These are phyloP conservation scores for Stachybotrys echinatus DNA, from an alignment of 2,329 filamentous ascomycete species.

Conservation along the genomic window DNA sequence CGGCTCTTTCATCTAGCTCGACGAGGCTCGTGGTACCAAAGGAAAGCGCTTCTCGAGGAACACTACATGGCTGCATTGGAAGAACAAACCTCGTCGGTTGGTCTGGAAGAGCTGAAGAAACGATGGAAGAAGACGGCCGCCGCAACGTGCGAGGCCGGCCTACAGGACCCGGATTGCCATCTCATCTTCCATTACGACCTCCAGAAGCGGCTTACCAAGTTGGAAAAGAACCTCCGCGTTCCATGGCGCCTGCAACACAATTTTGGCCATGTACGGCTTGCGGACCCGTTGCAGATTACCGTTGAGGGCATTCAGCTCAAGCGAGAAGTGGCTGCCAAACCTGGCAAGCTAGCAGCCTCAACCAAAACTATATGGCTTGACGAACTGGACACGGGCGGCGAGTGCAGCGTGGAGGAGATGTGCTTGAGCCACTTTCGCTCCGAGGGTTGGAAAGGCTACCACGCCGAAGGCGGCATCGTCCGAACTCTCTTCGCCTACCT, in stretches of 20 bases:
- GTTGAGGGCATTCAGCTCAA: constrained; percentile 76
- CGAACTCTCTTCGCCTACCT: constrained; percentile 88
- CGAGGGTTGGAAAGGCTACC: constrained; percentile 89
- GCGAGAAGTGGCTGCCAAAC: constrained; percentile 42
- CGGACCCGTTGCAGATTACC: constrained; percentile 67
- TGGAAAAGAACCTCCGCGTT: constrained; percentile 79
- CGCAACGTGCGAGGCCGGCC: constrained; percentile 75
- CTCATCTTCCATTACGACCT: constrained; percentile 91
- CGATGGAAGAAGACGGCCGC: constrained; percentile 76
- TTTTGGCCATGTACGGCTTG: constrained; percentile 78
- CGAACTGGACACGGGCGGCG: constrained; percentile 58
- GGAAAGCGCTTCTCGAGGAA: constrained; percentile 89
- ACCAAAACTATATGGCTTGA: constrained; percentile 88
- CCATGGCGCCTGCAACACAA: constrained; percentile 86
- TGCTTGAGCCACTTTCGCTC: constrained; percentile 80
- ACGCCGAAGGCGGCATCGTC: constrained; percentile 85
- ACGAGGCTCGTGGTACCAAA: constrained; percentile 90
- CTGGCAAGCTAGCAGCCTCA: constrained; percentile 36
- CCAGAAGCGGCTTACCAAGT: constrained; percentile 86
- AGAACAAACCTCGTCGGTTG: constrained; percentile 29
- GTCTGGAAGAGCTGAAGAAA: constrained; percentile 59
- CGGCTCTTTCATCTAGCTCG: constrained; percentile 79
- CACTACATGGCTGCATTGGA: constrained; percentile 77
- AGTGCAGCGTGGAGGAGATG: constrained; percentile 91
- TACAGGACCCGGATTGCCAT: constrained; percentile 86